Evolutionary conservation across 768 basidiomycete species (phyloP).

Genomic region (Lactifluus piperatus): DNA sequence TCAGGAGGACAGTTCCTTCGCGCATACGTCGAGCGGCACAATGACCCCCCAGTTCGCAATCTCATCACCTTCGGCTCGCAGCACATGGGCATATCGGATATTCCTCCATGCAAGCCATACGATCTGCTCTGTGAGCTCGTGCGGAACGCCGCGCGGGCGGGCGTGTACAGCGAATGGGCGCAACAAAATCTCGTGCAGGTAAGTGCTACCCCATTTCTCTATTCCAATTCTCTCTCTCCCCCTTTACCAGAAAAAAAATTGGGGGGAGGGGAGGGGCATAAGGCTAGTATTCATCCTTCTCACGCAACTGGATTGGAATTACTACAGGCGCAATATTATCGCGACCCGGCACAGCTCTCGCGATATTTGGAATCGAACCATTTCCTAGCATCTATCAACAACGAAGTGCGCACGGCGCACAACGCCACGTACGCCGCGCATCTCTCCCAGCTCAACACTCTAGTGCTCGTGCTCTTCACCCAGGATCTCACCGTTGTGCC

Average conservation of each 20-base stretch:
- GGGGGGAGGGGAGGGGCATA: too few relatives aligned
- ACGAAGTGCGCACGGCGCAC: constrained; percentile 47
- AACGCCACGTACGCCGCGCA: constrained; percentile 56
- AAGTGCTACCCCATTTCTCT: not conserved
- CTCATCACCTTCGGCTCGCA: constrained; percentile 84
- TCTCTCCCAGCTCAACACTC: constrained; percentile 49
- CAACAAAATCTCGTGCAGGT: constrained; percentile 69
- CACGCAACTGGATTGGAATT: not conserved
- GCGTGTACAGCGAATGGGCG: constrained; percentile 68
- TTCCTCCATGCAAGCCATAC: constrained; percentile 52
- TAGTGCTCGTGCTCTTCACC: constrained; percentile 68
- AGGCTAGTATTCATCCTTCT: not conserved
- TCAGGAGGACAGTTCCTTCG: constrained; percentile 78
- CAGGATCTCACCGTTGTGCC: constrained; percentile 73
- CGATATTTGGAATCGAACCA: constrained; percentile 50
- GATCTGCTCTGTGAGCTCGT: constrained; percentile 68
- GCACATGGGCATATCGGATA: constrained; percentile 78
- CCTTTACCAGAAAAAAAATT: too few relatives aligned
- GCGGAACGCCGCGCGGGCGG: constrained; percentile 47
- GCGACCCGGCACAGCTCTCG: constrained; percentile 55
- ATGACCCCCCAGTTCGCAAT: constrained; percentile 64
- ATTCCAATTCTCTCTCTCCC: not conserved
- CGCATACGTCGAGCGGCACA: constrained; percentile 74
- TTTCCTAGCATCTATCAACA: constrained; percentile 74
- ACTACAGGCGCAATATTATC: constrained; percentile 74